phyloP scores from a whole-genome alignment of 371 early-diverging fungal species.

The Coemansia sp. region DNA sequence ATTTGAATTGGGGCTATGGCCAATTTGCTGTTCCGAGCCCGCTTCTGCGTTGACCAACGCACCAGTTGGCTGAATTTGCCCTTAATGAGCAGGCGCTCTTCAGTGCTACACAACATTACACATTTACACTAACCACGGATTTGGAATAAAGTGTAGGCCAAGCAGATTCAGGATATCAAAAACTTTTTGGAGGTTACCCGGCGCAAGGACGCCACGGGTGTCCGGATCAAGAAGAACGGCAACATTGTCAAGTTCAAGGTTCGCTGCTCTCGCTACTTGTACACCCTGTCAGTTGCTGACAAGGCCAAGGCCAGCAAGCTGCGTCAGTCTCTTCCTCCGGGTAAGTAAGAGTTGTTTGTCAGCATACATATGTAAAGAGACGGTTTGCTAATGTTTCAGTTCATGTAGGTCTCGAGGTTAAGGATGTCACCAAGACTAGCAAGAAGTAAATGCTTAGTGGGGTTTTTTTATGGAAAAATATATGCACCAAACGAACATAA shows the following conservation, averaged over 20 bases:
- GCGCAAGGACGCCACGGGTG: slow-evolving; percentile 95
- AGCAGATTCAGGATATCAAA: slow-evolving; percentile 97
- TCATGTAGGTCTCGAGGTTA: background rate
- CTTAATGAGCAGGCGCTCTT: background rate
- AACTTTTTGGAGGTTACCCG: slow-evolving; percentile 94
- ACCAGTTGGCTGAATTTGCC: background rate
- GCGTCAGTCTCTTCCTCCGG: slow-evolving; percentile 87
- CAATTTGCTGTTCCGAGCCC: no score
- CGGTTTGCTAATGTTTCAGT: background rate
- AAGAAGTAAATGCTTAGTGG: slow-evolving; percentile 2
- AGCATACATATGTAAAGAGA: background rate
- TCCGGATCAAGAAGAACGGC: slow-evolving; percentile 97
- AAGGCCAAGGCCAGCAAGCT: slow-evolving; percentile 96
- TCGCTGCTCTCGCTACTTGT: slow-evolving; percentile 95
- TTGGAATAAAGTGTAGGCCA: slow-evolving; percentile 66
- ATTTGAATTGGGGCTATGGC: no score
- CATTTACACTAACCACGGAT: background rate
- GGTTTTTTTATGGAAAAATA: background rate
- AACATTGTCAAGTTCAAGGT: slow-evolving; percentile 97
- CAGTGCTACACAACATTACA: background rate
- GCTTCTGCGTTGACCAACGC: no score
- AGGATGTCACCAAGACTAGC: slow-evolving; percentile 2
- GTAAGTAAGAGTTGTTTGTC: slow-evolving; percentile 51
- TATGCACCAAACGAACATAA: no score
- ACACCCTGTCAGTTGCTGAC: slow-evolving; percentile 96